Conservation (phyloP, 192 early-diverging fungal species). For the Linnemannia schmuckeri region DNA sequence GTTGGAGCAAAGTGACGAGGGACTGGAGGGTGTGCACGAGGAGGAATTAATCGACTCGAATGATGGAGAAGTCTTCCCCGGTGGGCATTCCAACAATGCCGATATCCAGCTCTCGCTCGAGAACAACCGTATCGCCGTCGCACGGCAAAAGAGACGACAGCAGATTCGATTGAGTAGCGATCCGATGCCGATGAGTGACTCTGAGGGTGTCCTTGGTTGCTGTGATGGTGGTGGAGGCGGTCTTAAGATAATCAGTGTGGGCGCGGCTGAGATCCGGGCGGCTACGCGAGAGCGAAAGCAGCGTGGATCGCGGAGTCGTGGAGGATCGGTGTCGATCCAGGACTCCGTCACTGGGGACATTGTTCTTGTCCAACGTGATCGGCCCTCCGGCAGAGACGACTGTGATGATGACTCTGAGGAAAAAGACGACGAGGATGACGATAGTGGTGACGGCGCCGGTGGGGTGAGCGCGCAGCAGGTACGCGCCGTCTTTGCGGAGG, state of each 20-base stretch:
- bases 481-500: constrained; percentile 1
- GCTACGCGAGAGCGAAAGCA: background rate
- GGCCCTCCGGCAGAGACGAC: background rate
- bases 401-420: constrained; percentile 7
- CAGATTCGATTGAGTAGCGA: background rate
- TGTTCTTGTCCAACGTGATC: background rate
- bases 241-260: constrained; percentile 13
- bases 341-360: background rate
- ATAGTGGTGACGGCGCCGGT: background rate
- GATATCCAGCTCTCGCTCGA: background rate
- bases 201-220: constrained; percentile 9
- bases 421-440: background rate
- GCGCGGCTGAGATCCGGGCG: constrained; percentile 3
- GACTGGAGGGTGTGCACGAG: background rate
- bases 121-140: background rate
- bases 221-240: constrained; percentile 24
- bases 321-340: background rate
- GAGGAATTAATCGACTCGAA: background rate
- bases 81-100: background rate
- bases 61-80: background rate
- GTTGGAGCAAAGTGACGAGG: background rate
- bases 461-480: background rate
- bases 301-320: background rate
- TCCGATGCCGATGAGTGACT: background rate
- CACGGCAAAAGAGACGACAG: background rate